phyloP scores from a whole-genome alignment of 225 moss, liverwort and hornwort genomes.

The Sphagnum tenellum region DNA sequence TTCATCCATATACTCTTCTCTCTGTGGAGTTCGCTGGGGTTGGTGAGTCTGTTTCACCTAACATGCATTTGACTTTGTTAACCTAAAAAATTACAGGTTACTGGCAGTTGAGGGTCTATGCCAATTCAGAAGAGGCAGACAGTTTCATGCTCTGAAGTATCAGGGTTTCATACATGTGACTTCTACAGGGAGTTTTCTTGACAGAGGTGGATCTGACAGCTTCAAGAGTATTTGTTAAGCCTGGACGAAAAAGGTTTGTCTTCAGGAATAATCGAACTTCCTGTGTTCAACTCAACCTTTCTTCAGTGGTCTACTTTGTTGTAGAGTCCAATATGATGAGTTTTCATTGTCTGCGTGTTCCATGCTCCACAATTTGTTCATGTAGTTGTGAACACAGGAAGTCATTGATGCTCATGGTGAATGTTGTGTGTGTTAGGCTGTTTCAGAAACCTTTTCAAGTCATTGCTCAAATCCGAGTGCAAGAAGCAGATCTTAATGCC shows the following conservation, averaged over 20 bases:
- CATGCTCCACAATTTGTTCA: not conserved
- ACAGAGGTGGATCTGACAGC: constrained; percentile 11
- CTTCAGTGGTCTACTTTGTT: not conserved
- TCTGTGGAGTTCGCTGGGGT: too few species aligned
- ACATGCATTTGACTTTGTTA: not conserved
- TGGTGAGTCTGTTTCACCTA: too few species aligned
- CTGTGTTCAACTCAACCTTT: not conserved
- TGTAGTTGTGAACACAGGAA: not conserved
- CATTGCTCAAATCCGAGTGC: constrained; percentile 30
- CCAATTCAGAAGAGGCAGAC: not conserved
- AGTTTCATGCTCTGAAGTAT: not conserved
- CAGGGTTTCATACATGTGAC: too few species aligned
- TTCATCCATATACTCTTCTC: too few species aligned
- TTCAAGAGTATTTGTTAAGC: constrained; percentile 17
- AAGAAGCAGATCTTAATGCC: constrained; percentile 38
- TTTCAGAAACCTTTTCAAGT: constrained; percentile 41
- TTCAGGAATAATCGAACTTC: not conserved
- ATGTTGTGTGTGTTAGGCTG: constrained; percentile 8
- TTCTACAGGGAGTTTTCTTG: constrained; percentile 2
- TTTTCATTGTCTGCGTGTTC: not conserved
- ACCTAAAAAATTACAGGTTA: not conserved
- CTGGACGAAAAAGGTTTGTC: constrained; percentile 39
- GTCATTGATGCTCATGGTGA: not conserved
- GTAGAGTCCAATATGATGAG: not conserved
- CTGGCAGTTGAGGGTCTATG: not conserved